Evolutionary conservation across 192 early-diverging fungal genomes (phyloP), one percentile per base, ranked within the genome.

Genomic region (Umbelopsis ramanniana): DNA sequence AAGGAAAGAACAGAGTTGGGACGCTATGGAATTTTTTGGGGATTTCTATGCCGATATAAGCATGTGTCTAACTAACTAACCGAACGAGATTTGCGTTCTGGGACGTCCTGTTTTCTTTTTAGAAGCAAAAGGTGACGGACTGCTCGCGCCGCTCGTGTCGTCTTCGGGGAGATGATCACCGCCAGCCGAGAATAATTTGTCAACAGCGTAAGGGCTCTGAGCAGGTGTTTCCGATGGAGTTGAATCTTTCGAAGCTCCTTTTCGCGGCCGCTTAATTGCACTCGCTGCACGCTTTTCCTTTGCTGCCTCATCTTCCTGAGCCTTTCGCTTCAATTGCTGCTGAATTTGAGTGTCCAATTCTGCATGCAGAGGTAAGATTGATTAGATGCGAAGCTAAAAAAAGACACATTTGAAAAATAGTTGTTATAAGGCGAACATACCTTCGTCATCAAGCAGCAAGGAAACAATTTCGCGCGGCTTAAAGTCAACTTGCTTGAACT

Each of bases 401-500:
- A 12, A 4, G 40, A 43, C 40, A 43, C 11, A 6, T 43, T 11
- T 12, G 4, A 43, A 43, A 11, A 43, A 6, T 2, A 7, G 11
- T 11, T 43, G 6, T 19, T 4, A 40, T 11, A 17, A 37, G 3
- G 7, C 29, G 0, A 52, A 9, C 23, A 6, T 22, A 50, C 26
- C 79, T 69, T 89, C 87, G 69, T 97, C 94, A 72, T 93, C 94
- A 45, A 97, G 75, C 55, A 97, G 79, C 70, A 95, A 79, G 33
- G 92, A 92, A 45, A 94, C 89, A 74, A 97, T 94, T 76, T 97
- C 95, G 63, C 93, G 91, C 15, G 95, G 92, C 79, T 94, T 96
- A 47, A 94, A 92, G 57, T 94, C 94, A 24, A 93, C 91, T 79
- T 85, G 87, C 77, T 89, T 90, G 75, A 90, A 90, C 69, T 94